A percentile compares a stretch with the other conserved stretches of the same genome.
Evolutionary conservation across 2,329 filamentous ascomycete genomes (phyloP).

Genomic region (Cladorrhinum sp.): DNA sequence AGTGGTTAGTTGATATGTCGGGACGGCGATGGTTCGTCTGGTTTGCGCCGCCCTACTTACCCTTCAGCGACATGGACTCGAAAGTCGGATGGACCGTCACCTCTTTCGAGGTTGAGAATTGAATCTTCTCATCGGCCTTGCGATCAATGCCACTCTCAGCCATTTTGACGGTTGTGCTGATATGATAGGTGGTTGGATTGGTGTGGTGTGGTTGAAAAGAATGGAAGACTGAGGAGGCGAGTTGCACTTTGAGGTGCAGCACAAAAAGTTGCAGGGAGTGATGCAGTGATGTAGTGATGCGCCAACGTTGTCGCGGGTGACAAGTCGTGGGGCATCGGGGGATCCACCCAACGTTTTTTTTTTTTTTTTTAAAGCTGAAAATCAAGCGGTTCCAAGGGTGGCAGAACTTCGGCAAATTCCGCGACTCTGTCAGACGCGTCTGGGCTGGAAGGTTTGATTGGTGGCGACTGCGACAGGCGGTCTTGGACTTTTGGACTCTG

Average conservation of each 20-base stretch:
- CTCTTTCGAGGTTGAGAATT: constrained; percentile 97
- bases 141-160: constrained; percentile 82
- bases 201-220: constrained; percentile 4
- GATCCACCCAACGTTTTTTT: neutral
- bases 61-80: constrained; percentile 93
- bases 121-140: constrained; percentile 93
- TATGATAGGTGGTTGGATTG: neutral
- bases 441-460: constrained; percentile 1
- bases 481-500: neutral
- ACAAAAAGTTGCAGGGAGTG: neutral
- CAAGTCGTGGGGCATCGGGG: neutral
- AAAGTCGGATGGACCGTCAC: constrained; percentile 93
- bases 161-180: constrained; percentile 57
- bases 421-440: too few species aligned
- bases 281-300: neutral
- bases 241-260: neutral
- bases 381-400: neutral
- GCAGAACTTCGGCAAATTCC: constrained; percentile 21
- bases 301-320: neutral
- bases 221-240: neutral
- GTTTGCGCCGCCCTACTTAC: constrained; percentile 36
- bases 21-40: too few species aligned
- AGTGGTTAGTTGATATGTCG: constrained; percentile 3
- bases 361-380: too few species aligned
- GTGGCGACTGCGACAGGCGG: neutral